Evolutionary conservation across 306 rosid genomes (phyloP), one percentile per base, ranked within the genome.

Genomic region (Medicago ruthenica): DNA sequence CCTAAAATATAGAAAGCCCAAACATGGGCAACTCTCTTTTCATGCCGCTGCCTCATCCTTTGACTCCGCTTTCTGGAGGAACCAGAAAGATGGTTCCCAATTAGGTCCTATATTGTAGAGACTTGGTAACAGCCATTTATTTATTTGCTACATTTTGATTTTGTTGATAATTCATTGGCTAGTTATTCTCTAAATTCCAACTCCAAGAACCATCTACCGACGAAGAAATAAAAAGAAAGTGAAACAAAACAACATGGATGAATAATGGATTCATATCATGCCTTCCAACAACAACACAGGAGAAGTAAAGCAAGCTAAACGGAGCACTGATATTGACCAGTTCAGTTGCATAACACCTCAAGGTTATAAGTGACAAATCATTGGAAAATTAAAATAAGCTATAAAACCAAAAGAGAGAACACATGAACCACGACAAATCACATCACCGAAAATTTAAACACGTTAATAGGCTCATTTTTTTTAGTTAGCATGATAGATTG

Each of bases 271-370:
- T 34, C 37, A 34, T 34, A 40, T 40, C 44, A 45, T 66, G 40
- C 21, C 10, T 17, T 18, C 4, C 27, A 66, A 76, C 16, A 36
- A 50, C 47, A 17, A 10, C 15, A 18, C 20, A 31, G 20, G 7
- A 54, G 42, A 13, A 24, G 63, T 6, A 48, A 48, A 48, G 6
- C 41, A 70, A 36, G 64, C 51, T 36, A 20, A 7, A 18, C 17
- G 54, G 40, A 27, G 55, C 60, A 42, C 64, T 16, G 27, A 50
- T 16, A 20, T 11, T 55, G 36, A 62, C 48, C 31, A 16, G 51
- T 45, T 45, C 47, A 67, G 59, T 24, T 42, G 45, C 48, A 67
- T 22, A 68, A 77, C 64, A 51, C 54, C 66, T 53, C 57, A 66
- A 12, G 7, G 37, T 34, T 34, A 34, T 34, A 34, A 34, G 37